phyloP scores from a whole-genome alignment of 345 rosid genomes.

The Linum lewisii region DNA sequence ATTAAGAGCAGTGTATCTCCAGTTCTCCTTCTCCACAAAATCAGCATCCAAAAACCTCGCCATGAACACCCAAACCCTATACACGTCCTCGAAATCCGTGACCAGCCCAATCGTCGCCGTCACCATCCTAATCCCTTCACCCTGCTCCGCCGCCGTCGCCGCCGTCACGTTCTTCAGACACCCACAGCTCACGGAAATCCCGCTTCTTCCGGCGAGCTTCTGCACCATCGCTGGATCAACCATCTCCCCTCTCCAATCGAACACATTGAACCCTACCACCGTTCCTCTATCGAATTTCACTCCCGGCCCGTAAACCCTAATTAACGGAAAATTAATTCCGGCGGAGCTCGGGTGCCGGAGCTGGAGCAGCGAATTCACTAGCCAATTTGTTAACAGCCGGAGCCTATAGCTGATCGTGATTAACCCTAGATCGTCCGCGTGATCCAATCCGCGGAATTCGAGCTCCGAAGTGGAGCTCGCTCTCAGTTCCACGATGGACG shows the following conservation, averaged over 20 bases:
- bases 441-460: conserved; percentile 56
- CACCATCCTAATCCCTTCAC: conserved; percentile 21
- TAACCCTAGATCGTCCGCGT: conserved; percentile 65
- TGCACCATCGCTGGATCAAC: conserved; percentile 58
- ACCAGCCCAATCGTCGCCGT: conserved; percentile 37
- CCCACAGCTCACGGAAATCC: conserved; percentile 47
- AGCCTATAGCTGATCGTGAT: conserved; percentile 41
- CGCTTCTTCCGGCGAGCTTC: conserved; percentile 64
- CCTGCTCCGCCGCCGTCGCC: conserved; percentile 25
- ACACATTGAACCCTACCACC: conserved; percentile 60
- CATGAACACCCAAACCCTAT: conserved; percentile 69
- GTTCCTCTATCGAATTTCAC: conserved; percentile 41
- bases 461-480: conserved; percentile 23
- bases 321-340: conserved; percentile 25
- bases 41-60: conserved; percentile 83
- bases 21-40: conserved; percentile 83
- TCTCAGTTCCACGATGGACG: conserved; percentile 29
- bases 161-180: conserved; percentile 32
- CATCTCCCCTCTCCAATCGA: conserved; percentile 84
- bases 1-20: conserved; percentile 73
- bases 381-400: conserved; percentile 61
- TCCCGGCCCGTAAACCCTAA: conserved; percentile 66
- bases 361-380: conserved; percentile 55
- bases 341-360: conserved; percentile 53
- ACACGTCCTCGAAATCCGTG: conserved; percentile 69